Evolutionary conservation across 1,284 basidiomycete species (phyloP), one percentile per base, ranked within the genome.

Genomic region (Coniferiporia weirii): DNA sequence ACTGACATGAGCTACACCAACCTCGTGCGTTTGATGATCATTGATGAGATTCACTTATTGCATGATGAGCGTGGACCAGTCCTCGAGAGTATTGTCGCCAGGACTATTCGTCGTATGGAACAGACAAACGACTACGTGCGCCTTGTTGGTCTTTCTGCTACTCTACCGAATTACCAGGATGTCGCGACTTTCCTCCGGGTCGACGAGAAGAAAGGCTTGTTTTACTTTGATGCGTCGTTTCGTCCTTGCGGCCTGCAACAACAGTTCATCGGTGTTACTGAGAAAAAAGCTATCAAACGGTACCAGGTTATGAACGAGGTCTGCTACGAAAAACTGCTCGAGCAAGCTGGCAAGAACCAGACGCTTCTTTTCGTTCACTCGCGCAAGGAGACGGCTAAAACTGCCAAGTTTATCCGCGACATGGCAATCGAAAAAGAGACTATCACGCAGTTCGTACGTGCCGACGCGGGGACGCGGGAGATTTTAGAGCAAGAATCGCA

Each of bases 41-140:
- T 99, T 65, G 97, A 99, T 71, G 97, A 99, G 72, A 99, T 99
- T 68, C 97, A 99, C 70, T 74, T 99, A 54, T 78, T 99, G 19
- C 97, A 99, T 71, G 97, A 99, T 69, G 97, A 99, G 69, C 95
- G 96, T 69, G 97, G 97, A 38, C 97, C 97, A 0, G 97, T 99
- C 1, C 77, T 99, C 48, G 97, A 99, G 75, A 88, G 89, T 58
- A 87, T 99, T 66, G 80, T 99, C 44, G 87, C 96, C 0, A 80
- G 97, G 57, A 95, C 96, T 1, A 94, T 99, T 64, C 81, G 97
- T 43, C 80, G 90, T 54, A 96, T 97, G 92, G 95, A 98, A 70
- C 95, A 96, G 73, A 98, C 90, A 1, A 83, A 79, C 36, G 93
- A 96, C 63, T 92, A 94, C 64, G 94, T 98, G 54, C 90, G 96